A percentile compares a stretch with the other conserved stretches of the same genome.
Evolutionary conservation across 495 filamentous ascomycete genomes (phyloP).

Genomic region (Xylaria venustula): DNA sequence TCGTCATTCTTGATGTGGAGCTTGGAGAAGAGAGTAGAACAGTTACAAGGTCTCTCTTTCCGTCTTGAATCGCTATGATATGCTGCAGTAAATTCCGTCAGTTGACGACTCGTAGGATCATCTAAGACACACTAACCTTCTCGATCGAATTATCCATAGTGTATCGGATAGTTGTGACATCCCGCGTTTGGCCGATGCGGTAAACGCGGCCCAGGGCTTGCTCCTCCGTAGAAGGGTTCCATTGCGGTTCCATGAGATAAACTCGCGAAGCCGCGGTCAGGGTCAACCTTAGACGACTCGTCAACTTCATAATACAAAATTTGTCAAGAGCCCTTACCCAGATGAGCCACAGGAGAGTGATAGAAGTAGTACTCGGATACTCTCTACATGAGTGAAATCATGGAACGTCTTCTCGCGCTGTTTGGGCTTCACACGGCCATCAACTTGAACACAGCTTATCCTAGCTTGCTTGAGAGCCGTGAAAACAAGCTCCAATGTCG

Average conservation of each 20-base stretch:
- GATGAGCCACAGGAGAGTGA: not conserved
- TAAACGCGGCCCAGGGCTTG: constrained; percentile 46
- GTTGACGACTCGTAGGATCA: too few species aligned
- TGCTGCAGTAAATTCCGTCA: too few species aligned
- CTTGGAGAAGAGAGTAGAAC: too few species aligned
- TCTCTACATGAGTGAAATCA: not conserved
- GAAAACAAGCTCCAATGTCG: not conserved
- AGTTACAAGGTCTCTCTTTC: too few species aligned
- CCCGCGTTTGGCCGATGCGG: constrained; percentile 41
- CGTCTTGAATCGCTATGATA: too few species aligned
- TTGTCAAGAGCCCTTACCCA: not conserved
- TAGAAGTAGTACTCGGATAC: not conserved
- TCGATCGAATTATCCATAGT: not conserved
- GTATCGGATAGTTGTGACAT: constrained; percentile 21
- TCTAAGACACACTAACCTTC: not conserved
- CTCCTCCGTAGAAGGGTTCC: constrained; percentile 52
- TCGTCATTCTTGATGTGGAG: too few species aligned
- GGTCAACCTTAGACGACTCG: constrained; percentile 31
- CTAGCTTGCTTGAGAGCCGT: not conserved
- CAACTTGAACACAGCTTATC: not conserved
- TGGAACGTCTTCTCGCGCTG: not conserved
- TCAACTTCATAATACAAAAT: not conserved
- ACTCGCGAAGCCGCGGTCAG: constrained; percentile 44
- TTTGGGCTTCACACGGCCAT: not conserved
- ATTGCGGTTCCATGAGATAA: constrained; percentile 50